phyloP scores from a whole-genome alignment of 257 asterid genomes.

The Pogostemon cablin region DNA sequence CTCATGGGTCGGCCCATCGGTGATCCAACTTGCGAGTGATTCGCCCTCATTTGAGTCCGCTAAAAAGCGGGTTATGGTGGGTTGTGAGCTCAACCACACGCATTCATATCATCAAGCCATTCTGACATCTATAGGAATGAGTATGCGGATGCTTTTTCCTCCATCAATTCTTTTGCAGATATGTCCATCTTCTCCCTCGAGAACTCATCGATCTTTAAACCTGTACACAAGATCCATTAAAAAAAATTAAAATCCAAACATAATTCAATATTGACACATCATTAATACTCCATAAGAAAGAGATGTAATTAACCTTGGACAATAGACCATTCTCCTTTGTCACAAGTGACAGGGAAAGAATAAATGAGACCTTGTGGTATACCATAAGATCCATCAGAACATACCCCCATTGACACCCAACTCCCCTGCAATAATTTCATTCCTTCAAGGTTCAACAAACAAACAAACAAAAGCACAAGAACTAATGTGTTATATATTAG shows the following conservation, averaged over 20 bases:
- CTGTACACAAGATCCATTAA: conserved; percentile 33
- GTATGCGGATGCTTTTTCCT: conserved; percentile 70
- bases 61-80: too few species aligned
- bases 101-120: too few species aligned
- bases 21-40: too few species aligned
- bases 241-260: background rate
- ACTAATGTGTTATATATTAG: too few species aligned
- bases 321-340: conserved; percentile 85
- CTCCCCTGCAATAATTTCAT: conserved; percentile 46
- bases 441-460: background rate
- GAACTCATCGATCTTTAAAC: conserved; percentile 63
- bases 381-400: conserved; percentile 85
- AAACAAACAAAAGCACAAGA: background rate
- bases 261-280: background rate
- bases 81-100: too few species aligned
- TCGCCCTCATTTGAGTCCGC: too few species aligned
- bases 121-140: conserved; percentile 45
- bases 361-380: conserved; percentile 67
- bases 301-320: conserved; percentile 55
- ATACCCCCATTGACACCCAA: conserved; percentile 93
- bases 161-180: conserved; percentile 64
- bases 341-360: conserved; percentile 82
- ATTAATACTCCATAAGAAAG: background rate
- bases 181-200: conserved; percentile 79
- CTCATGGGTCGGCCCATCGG: too few species aligned